Evolutionary conservation across 495 filamentous ascomycete species (phyloP).

Genomic region (Aspergillus mulundensis): DNA sequence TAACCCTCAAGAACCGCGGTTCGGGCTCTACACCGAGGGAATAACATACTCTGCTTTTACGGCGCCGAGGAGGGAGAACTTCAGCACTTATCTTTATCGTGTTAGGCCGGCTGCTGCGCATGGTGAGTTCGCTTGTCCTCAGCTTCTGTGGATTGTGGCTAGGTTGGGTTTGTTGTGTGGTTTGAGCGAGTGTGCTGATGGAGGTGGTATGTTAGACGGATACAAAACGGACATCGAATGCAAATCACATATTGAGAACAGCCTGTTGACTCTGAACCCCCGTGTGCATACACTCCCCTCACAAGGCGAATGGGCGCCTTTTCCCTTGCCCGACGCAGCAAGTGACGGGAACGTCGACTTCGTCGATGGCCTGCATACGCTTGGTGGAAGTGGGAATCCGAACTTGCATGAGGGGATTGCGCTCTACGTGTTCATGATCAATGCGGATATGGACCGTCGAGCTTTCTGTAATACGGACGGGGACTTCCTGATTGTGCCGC

Average conservation of each 20-base stretch:
- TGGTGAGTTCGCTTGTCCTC: conserved; percentile 23
- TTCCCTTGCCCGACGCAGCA: conserved; percentile 26
- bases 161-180: background rate
- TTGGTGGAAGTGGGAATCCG: conserved; percentile 37
- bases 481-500: conserved; percentile 39
- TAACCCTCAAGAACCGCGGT: conserved; percentile 36
- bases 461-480: conserved; percentile 42
- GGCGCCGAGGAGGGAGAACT: conserved; percentile 36
- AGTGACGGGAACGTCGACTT: conserved; percentile 36
- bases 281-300: conserved; percentile 33
- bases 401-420: conserved; percentile 35
- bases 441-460: conserved; percentile 30
- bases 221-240: conserved; percentile 29
- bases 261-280: conserved; percentile 37
- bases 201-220: conserved; percentile 24
- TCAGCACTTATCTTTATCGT: conserved; percentile 41
- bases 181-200: background rate
- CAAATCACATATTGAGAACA: conserved; percentile 38
- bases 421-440: conserved; percentile 35
- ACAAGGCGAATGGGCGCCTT: conserved; percentile 41
- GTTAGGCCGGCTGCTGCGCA: conserved; percentile 38
- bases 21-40: conserved; percentile 57
- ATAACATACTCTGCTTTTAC: conserved; percentile 53
- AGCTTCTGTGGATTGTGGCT: background rate
- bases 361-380: conserved; percentile 36